Percentiles rank a stretch among this genome's conserved stretches.
phyloP scores from a whole-genome alignment of 257 asterid genomes.

The Solanum pinnatisectum region DNA sequence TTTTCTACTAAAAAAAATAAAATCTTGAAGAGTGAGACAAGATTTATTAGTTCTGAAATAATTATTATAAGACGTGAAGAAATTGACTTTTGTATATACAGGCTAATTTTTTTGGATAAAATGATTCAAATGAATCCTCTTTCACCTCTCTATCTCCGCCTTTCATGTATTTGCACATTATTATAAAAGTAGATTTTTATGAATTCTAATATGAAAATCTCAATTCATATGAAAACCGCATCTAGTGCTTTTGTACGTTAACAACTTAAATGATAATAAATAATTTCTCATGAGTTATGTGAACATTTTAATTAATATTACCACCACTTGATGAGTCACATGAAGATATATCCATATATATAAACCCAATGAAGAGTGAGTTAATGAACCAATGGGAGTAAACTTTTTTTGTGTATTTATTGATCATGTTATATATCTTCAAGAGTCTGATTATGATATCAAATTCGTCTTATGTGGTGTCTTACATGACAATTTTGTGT shows the following conservation, averaged over 20 bases:
- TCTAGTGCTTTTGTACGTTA: neutral
- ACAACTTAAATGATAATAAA: neutral
- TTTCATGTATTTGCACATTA: neutral
- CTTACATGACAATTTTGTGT: too few species aligned
- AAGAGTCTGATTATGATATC: too few species aligned
- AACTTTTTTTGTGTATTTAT: too few species aligned
- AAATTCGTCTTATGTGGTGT: too few species aligned
- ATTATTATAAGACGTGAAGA: neutral
- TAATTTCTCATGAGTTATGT: neutral
- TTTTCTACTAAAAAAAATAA: neutral
- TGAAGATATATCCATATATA: neutral
- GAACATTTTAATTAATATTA: neutral
- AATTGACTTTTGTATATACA: fast-evolving
- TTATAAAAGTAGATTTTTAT: too few species aligned
- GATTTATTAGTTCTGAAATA: neutral
- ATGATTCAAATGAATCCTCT: neutral
- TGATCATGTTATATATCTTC: too few species aligned
- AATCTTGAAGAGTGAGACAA: neutral
- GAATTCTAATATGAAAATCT: neutral
- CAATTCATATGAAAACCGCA: neutral
- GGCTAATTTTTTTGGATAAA: neutral
- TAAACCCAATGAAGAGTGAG: too few species aligned
- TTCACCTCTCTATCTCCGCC: neutral
- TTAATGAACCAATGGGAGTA: too few species aligned
- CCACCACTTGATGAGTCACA: neutral